Evolutionary conservation across 257 asterid genomes (phyloP), one percentile per base, ranked within the genome.

Genomic region (Petrea volubilis): DNA sequence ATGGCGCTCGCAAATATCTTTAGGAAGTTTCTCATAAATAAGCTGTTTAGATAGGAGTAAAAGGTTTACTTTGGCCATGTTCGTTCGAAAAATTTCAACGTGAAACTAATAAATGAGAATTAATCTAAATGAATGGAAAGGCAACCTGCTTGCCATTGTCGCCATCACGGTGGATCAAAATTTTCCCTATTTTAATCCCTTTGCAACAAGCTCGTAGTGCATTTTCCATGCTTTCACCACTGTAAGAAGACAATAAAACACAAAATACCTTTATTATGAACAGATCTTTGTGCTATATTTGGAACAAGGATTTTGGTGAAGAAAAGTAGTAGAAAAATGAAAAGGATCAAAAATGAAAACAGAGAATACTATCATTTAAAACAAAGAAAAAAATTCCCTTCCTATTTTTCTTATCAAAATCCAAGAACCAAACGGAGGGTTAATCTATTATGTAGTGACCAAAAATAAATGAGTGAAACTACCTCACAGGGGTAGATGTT

Each of bases 221-320:
- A 49, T 95, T 95, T 83, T 95, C 99, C 99, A 95, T 95, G 82
- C 99, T 92, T 80, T 95, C 99, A 61, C 99, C 99, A 81, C 99
- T 95, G 85, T 21, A 72, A 65, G 50, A 70, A 52, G n/a, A n/a
- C n/a, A 49, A 77, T 1, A 51, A 50, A 6, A 51, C 64, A 59
- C 15, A 25, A 53, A 53, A 43, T 3, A 40, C 40, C 31, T 52
- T 49, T 50, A 4, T 17, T 31, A 25, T 44, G 29, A 72, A 67
- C 11, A 68, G 65, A 68, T 47, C 46, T 38, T 29, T 5, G 6
- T 49, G 5, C 47, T 46, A n/a, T n/a, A 36, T 25, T 24, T 2
- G 38, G 3, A 31, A 31, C 38, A 2, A 31, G 43, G 6, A 38
- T 2, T 5, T 5, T 38, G 43, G 43, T 2, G 38, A 33, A 7